Evolutionary conservation across 176 grass and related monocot species (phyloP), one percentile per base, ranked within the genome.

Genomic region (Raddia guianensis): DNA sequence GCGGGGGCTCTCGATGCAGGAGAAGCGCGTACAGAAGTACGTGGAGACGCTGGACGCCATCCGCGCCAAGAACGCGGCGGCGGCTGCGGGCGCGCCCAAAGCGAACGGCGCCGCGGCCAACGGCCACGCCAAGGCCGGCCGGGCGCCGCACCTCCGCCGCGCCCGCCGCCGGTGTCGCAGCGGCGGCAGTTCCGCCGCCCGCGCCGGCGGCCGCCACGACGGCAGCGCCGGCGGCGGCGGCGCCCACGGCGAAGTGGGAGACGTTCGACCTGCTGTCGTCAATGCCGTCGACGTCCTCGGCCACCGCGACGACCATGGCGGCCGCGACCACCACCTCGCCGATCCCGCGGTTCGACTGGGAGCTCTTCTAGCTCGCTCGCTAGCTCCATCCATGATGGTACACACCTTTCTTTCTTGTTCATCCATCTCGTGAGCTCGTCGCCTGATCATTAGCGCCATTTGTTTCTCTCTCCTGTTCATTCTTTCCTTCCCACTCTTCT

Each of bases 11-110:
- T 72, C 19, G 45, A 6, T 50, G 44, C 85, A 99, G 96, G 93
- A 92, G 79, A 90, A 90, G 80, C 85, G 90, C 77, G 88, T 95
- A 87, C 96, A 99, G 82, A 99, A 95, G 47, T 86, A 95, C 76
- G 93, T 99, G 18, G 96, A 95, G 83, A 80, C 80, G 68, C 85
- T 99, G 52, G 96, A 99, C 86, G 88, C 65, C 18, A 89, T 99
- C 77, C 90, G 86, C 63, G 72, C 84, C 60, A 99, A 99, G 82
- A 99, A 95, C 81, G 71, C 77, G 21, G 5, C 79, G 12, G 62
- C 53, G 16, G 68, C 70, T 53, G 13, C 79, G 18, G 37, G 37
- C 37, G 66, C 62, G 37, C 44, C 78, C 4, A 91, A 63, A 58
- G 20, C 67, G 34, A 91, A 86, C 61, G 90, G 54, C 35, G 65